These are phyloP conservation scores for Pichia sp. DNA, from an alignment of 1,139 yeast species.

Conservation along the genomic window DNA sequence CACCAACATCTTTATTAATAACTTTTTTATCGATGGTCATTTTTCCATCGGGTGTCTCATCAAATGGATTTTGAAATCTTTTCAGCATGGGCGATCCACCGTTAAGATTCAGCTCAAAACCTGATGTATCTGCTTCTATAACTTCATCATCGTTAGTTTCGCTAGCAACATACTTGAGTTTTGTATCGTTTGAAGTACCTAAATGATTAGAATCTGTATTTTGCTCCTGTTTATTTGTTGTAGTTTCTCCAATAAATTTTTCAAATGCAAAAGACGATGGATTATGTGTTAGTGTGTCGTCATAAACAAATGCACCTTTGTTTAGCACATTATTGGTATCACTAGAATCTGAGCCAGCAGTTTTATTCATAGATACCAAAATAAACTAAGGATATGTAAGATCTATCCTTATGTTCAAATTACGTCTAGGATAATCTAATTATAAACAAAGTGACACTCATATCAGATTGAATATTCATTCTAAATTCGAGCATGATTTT, in stretches of 20 bases:
- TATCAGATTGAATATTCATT: neutral
- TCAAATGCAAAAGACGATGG: conserved; percentile 9
- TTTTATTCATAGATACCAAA: neutral
- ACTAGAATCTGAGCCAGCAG: neutral
- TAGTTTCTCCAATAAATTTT: conserved; percentile 3
- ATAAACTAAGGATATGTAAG: no score
- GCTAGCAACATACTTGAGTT: neutral
- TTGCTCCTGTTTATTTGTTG: neutral
- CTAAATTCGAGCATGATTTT: neutral
- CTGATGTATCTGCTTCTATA: neutral
- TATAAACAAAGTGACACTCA: neutral
- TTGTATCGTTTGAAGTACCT: no score
- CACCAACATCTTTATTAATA: neutral
- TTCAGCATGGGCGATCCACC: conserved; percentile 22
- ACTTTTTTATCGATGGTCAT: neutral
- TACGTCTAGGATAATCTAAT: neutral
- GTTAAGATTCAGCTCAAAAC: conserved; percentile 6
- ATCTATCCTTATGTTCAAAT: no score
- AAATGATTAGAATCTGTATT: neutral
- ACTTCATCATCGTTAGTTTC: neutral
- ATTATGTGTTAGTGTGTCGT: conserved; percentile 11
- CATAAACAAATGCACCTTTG: neutral
- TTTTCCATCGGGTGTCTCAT: conserved; percentile 17
- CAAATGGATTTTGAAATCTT: conserved; percentile 25
- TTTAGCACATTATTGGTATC: neutral